Percentiles rank a stretch among this genome's conserved stretches.
Conservation (phyloP, 805 yeast species). For the Candida ulmi region DNA sequence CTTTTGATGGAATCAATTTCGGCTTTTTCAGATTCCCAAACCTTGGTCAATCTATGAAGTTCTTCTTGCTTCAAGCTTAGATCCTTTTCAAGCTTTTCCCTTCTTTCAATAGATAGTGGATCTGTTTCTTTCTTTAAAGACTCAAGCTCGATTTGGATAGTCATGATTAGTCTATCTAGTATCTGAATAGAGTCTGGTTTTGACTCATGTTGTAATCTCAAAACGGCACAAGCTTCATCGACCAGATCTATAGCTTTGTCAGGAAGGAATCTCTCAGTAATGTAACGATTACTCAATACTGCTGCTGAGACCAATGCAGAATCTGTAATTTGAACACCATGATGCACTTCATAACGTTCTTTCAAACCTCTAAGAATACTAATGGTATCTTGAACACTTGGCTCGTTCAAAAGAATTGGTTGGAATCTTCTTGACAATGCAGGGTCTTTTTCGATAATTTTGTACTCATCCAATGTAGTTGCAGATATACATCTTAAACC, state of each 20-base stretch:
- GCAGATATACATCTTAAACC: slow-evolving; percentile 97
- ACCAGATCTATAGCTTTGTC: slow-evolving; percentile 96
- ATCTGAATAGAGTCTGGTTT: slow-evolving; percentile 93
- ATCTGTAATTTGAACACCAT: slow-evolving; percentile 92
- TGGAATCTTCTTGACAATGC: slow-evolving; percentile 94
- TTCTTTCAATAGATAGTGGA: slow-evolving; percentile 70
- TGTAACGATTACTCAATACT: slow-evolving; percentile 80
- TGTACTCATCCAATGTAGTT: slow-evolving; percentile 91
- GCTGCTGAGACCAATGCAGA: slow-evolving; percentile 94
- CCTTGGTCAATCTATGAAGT: slow-evolving; percentile 60
- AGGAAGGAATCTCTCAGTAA: slow-evolving; percentile 86
- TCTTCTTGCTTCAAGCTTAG: slow-evolving; percentile 56
- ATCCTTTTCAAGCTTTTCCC: slow-evolving; percentile 58
- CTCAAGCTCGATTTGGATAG: slow-evolving; percentile 91
- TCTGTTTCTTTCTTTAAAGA: slow-evolving; percentile 92
- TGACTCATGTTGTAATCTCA: slow-evolving; percentile 92
- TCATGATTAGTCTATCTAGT: slow-evolving; percentile 84
- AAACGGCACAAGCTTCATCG: slow-evolving; percentile 95
- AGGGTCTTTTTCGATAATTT: slow-evolving; percentile 93
- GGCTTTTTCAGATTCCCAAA: slow-evolving; percentile 82
- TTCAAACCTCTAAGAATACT: slow-evolving; percentile 89
- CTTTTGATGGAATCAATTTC: slow-evolving; percentile 73
- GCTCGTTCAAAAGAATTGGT: slow-evolving; percentile 81
- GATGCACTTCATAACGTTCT: slow-evolving; percentile 94
- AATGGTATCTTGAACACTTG: slow-evolving; percentile 85